phyloP scores from a whole-genome alignment of 2,329 filamentous ascomycete species.

The Colletotrichum truncatum region DNA sequence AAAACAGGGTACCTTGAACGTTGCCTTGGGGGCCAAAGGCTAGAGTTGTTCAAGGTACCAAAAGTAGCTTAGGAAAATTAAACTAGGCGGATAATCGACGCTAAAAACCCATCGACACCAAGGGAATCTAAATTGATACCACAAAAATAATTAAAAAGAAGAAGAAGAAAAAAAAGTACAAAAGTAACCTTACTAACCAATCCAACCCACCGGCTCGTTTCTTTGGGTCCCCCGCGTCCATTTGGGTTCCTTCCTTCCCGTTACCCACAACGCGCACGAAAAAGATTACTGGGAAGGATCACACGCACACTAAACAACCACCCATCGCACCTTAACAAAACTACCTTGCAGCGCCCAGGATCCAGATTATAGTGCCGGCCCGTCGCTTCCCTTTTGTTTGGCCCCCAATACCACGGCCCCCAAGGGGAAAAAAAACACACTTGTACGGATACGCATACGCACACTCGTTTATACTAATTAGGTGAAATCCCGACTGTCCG shows the following conservation, averaged over 20 bases:
- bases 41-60: not conserved
- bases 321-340: not conserved
- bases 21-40: constrained; percentile 3
- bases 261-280: too few species aligned
- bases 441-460: not conserved
- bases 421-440: not conserved
- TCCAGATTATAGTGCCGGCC: not conserved
- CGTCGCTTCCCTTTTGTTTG: not conserved
- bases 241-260: too few species aligned
- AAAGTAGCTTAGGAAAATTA: too few species aligned
- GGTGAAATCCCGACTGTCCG: not conserved
- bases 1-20: too few species aligned
- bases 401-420: not conserved
- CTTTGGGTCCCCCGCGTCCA: too few species aligned
- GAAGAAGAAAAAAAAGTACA: not conserved
- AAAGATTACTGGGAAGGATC: too few species aligned
- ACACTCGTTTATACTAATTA: too few species aligned
- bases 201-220: too few species aligned
- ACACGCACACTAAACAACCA: too few species aligned
- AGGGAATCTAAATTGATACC: not conserved
- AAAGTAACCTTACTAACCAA: too few species aligned
- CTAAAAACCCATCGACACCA: not conserved
- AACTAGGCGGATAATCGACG: not conserved
- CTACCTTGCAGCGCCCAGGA: too few species aligned
- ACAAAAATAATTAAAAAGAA: not conserved